Evolutionary conservation across 2,329 filamentous ascomycete genomes (phyloP), one percentile per base, ranked within the genome.

Genomic region (Chaetoscypha palmicola): DNA sequence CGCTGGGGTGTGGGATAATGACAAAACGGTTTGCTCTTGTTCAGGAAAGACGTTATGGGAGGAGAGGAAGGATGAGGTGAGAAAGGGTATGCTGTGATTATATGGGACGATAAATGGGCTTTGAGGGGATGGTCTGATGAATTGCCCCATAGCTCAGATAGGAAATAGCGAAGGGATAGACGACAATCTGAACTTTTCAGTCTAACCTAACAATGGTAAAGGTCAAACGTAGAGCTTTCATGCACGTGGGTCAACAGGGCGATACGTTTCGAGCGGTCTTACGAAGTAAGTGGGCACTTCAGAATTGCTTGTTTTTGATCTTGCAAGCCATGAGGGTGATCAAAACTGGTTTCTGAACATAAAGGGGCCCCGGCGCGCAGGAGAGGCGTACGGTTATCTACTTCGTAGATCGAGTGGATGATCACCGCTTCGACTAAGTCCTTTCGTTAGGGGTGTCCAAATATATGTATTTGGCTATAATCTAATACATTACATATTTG

Each of bases 11-110:
- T 98, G 92, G 92, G 91, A 96, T 64, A 95, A 98, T 58, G 88
- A 96, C 63, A 98, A 97, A 75, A 95, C 86, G 35, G 91, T 98
- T 4, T 98, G 92, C 65, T 95, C 89, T 37, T 98, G 92, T 66
- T 94, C 89, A 28, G 92, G 92, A 3, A 97, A 97, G 78, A 97
- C 90, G 45, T 78, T 98, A 9, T 98, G 92, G 92, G 86, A 98
- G 66, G 92, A 98, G 72, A 79, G 92, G 56, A 82, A 83, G 66
- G 90, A 96, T 59, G 87, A 95, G 68, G 80, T 90, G 32, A 74
- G 76, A 54, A 90, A 87, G 68, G 92, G 92, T 2, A 97, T 98
- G 87, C 69, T 92, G 56, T 96, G 66, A 79, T 53, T 52, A 55
- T 53, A 22, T 56, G 43, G 42, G 40, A 49, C 43, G 41, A 53